phyloP scores from a whole-genome alignment of 1,284 basidiomycete species.

The Trametes sp. region DNA sequence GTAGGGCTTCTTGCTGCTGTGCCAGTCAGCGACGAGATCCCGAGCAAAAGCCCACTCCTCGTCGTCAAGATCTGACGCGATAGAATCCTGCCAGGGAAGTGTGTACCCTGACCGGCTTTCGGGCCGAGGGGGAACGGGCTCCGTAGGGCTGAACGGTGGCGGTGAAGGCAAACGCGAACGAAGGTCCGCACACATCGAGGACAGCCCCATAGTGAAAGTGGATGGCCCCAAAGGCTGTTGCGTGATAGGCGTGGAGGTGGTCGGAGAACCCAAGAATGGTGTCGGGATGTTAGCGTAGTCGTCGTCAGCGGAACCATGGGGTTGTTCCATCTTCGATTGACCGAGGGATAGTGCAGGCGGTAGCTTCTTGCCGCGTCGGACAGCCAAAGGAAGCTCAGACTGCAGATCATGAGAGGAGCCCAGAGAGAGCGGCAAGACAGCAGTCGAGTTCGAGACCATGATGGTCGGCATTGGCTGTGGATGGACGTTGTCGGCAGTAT shows the following conservation, averaged over 20 bases:
- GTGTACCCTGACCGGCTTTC: constrained; percentile 1
- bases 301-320: constrained; percentile 28
- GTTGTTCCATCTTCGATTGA: constrained; percentile 25
- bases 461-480: constrained; percentile 50
- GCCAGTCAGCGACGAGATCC: constrained; percentile 35
- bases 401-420: constrained; percentile 46
- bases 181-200: constrained; percentile 60
- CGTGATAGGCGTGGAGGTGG: constrained; percentile 51
- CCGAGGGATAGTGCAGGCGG: constrained; percentile 51
- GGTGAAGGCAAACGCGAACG: constrained; percentile 37
- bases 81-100: constrained; percentile 23
- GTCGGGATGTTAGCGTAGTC: constrained; percentile 68
- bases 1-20: constrained; percentile 4
- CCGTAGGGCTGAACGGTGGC: constrained; percentile 34
- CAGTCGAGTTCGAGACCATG: constrained; percentile 60
- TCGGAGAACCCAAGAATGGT: constrained; percentile 65
- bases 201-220: constrained; percentile 50
- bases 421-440: constrained; percentile 52
- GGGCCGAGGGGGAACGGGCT: constrained; percentile 14
- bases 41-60: constrained; percentile 59
- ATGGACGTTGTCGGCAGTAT: not conserved
- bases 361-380: constrained; percentile 59
- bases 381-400: constrained; percentile 49
- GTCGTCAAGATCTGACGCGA: constrained; percentile 33
- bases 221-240: constrained; percentile 38